phyloP scores from a whole-genome alignment of 768 basidiomycete genomes.

The Coprinopsis sp. region DNA sequence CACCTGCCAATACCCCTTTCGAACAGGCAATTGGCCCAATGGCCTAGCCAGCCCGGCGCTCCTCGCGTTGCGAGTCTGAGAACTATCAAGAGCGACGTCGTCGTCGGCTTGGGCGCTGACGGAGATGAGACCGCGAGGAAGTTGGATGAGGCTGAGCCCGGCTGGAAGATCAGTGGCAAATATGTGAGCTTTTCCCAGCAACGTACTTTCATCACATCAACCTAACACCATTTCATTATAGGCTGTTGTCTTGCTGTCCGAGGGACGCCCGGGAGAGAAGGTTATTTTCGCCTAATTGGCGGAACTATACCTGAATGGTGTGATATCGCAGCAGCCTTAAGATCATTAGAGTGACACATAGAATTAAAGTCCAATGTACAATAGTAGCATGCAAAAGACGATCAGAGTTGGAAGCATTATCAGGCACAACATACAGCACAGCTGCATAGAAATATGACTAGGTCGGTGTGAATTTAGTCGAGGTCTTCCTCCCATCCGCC shows the following conservation, averaged over 20 bases:
- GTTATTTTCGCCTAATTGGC: conserved; percentile 55
- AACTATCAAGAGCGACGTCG: conserved; percentile 94
- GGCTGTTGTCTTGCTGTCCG: conserved; percentile 85
- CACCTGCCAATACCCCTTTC: conserved; percentile 84
- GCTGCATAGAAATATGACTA: not conserved
- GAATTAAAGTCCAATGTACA: not conserved
- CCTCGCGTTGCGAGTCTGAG: conserved; percentile 83
- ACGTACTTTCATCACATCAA: not conserved
- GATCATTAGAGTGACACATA: not conserved
- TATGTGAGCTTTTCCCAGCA: conserved; percentile 41
- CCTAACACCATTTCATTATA: conserved; percentile 20
- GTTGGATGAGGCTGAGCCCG: conserved; percentile 81
- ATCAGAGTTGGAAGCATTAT: not conserved
- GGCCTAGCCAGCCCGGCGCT: conserved; percentile 82
- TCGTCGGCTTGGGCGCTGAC: conserved; percentile 73
- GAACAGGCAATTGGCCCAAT: conserved; percentile 89
- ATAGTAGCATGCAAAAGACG: no score
- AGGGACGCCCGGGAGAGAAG: conserved; percentile 85
- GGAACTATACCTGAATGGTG: not conserved
- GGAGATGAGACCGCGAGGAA: conserved; percentile 69
- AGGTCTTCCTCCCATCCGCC: conserved; percentile 41
- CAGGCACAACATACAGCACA: not conserved
- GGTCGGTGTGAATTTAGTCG: conserved; percentile 4
- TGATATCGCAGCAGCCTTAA: not conserved
- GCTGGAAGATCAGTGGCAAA: conserved; percentile 98